These are phyloP conservation scores for Podila verticillata DNA, from an alignment of 192 early-diverging fungal species.

Conservation along the genomic window DNA sequence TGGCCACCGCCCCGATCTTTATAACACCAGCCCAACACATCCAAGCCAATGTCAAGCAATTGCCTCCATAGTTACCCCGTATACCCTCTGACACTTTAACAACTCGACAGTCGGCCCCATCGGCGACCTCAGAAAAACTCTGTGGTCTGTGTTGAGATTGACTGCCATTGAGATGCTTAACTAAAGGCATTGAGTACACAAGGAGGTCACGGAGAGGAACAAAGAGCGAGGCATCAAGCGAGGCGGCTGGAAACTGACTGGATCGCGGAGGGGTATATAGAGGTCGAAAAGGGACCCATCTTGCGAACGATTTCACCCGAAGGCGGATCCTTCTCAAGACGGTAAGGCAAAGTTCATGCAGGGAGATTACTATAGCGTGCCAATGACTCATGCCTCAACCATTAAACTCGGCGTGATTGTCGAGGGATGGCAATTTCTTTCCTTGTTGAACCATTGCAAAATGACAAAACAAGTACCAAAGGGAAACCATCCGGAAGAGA, in stretches of 20 bases:
- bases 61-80: too few species aligned
- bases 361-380: conserved; percentile 50
- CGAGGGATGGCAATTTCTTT: conserved; percentile 25
- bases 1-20: conserved; percentile 18
- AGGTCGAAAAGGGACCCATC: conserved; percentile 43
- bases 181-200: too few species aligned
- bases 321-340: neutral
- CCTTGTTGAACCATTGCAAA: neutral
- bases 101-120: too few species aligned
- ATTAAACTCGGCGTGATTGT: conserved; percentile 55
- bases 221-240: conserved; percentile 1
- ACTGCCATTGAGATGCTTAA: too few species aligned
- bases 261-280: conserved; percentile 8
- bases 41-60: neutral
- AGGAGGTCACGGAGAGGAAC: neutral
- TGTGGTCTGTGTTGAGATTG: too few species aligned
- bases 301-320: neutral
- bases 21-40: conserved; percentile 32
- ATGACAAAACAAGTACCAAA: neutral
- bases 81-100: too few species aligned
- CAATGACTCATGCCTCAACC: conserved; percentile 49
- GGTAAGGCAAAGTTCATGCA: conserved; percentile 34
- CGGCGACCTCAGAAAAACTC: too few species aligned
- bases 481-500: conserved; percentile 13
- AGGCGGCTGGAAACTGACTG: conserved; percentile 34